Evolutionary conservation across 208 protist species (phyloP), one percentile per base, ranked within the genome.

Genomic region (Trypanosomatidae sp.): DNA sequence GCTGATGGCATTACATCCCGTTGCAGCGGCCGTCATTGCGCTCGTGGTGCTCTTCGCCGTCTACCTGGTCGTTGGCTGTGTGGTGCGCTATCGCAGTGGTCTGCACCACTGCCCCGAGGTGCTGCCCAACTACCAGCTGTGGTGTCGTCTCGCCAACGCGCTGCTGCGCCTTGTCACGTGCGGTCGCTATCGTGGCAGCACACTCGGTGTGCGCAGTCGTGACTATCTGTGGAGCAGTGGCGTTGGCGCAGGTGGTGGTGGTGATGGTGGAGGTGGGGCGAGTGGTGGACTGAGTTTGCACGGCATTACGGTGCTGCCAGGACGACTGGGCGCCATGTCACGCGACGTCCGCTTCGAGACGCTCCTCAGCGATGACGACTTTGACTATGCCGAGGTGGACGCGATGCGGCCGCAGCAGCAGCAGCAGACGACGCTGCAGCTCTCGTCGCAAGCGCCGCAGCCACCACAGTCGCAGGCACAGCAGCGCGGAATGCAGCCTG

Each of bases 81-180:
- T 70, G 18, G 76, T 90, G 21, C 81, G 81, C 32, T 86, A 81
- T 42, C 59, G 68, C 52, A 62, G 73, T 32, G 81, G 81, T 20
- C 60, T 90, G 11, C 72, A 66, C 22, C 55, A 49, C 48, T 90
- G 58, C 48, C 81, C 81, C 0, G 62, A 81, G 47, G 61, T 90
- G 33, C 62, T 90, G 26, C 81, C 81, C 2, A 79, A 90, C 48
- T 90, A 90, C 35, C 56, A 44, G 5, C 60, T 78, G n/a, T 86
- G 76, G 81, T 77, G 66, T 30, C 19, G 42, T 19, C 20, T 87
- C 0, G 18, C 54, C 1, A 16, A 38, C 15, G 10, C 53, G 3
- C 4, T 78, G n/a, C 21, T 67, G 32, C 45, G 60, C 7, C 21
- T 72, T 20, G 28, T 66, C 21, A 82, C 66, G 0, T 85, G 76